Evolutionary conservation across 2,329 filamentous ascomycete species (phyloP).

Genomic region (Diplodia scrobiculata): DNA sequence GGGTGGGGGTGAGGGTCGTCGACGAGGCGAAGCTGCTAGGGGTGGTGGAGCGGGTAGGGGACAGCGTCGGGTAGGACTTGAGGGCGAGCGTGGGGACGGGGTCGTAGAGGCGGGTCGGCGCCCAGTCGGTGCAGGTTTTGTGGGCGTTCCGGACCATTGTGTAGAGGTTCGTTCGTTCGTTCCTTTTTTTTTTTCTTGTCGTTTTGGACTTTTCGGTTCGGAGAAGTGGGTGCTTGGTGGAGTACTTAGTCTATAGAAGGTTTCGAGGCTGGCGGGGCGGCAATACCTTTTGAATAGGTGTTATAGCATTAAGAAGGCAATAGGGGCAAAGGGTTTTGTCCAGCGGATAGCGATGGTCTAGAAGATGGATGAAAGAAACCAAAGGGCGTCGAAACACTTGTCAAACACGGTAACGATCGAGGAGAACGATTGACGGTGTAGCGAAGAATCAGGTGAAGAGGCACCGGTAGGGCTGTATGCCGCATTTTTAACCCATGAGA

Average conservation of each 20-base stretch:
- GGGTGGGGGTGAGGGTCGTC: constrained; percentile 29
- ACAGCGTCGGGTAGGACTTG: neutral
- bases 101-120: constrained; percentile 10
- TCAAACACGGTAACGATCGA: neutral
- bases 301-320: neutral
- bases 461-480: neutral
- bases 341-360: neutral
- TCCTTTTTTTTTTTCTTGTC: neutral
- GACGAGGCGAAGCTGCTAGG: constrained; percentile 30
- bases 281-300: neutral
- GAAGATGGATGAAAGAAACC: neutral
- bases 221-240: neutral
- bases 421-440: constrained; percentile 3
- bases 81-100: neutral
- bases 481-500: neutral
- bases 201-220: neutral
- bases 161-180: neutral
- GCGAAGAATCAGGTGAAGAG: neutral
- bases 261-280: neutral
- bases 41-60: neutral
- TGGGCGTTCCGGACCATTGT: constrained; percentile 4
- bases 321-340: neutral
- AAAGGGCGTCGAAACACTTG: neutral
- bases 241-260: neutral
- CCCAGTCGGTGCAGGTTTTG: constrained; percentile 20